phyloP scores from a whole-genome alignment of 805 yeast genomes.

The Kodamaea hsintzibuensis region DNA sequence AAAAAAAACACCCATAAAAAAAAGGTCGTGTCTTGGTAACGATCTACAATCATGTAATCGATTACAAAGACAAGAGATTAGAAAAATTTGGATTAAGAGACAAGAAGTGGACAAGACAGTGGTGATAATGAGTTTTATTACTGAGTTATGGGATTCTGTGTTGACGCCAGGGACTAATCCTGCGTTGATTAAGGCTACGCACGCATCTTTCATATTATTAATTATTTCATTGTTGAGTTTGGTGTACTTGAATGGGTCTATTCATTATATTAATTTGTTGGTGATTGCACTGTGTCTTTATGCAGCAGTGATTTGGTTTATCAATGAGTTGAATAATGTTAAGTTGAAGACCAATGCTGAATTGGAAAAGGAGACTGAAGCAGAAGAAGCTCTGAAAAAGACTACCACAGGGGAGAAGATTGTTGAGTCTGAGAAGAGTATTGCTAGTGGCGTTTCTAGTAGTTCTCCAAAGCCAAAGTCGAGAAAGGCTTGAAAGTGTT shows the following conservation, averaged over 20 bases:
- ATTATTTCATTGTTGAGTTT: constrained; percentile 56
- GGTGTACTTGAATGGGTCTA: constrained; percentile 58
- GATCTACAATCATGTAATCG: not conserved
- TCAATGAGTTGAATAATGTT: constrained; percentile 58
- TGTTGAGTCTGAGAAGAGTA: not conserved
- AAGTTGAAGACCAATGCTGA: constrained; percentile 48
- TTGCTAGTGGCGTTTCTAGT: constrained; percentile 4
- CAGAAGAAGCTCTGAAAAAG: constrained; percentile 11
- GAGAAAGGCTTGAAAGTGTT: constrained; percentile 10
- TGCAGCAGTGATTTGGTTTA: constrained; percentile 86
- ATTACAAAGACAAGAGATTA: constrained; percentile 1
- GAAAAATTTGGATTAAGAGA: not conserved
- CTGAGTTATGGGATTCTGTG: constrained; percentile 84
- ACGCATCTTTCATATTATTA: constrained; percentile 71
- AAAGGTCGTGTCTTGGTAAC: constrained; percentile 10
- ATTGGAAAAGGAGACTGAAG: constrained; percentile 29
- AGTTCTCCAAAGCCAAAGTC: constrained; percentile 8
- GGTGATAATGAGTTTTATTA: constrained; percentile 43
- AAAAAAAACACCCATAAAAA: not conserved
- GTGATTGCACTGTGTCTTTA: constrained; percentile 67
- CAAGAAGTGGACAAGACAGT: not conserved
- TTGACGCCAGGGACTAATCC: constrained; percentile 94
- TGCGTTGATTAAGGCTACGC: constrained; percentile 85
- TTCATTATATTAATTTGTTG: constrained; percentile 62
- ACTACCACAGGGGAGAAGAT: not conserved